Evolutionary conservation across 2,329 filamentous ascomycete species (phyloP).

Genomic region (Aspergillus carbonarius): DNA sequence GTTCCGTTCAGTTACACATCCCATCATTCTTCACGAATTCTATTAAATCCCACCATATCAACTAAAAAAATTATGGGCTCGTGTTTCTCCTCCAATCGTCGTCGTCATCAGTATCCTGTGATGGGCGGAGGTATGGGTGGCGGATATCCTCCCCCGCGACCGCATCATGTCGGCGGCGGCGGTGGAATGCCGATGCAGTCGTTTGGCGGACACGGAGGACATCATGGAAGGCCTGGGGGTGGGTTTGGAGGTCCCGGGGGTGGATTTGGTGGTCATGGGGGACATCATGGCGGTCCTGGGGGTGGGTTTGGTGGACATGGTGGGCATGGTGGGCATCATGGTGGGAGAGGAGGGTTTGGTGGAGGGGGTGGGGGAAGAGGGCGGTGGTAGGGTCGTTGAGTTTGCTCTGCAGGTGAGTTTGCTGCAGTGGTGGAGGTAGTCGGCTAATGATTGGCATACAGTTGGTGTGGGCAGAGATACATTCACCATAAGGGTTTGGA

Average conservation of each 20-base stretch:
- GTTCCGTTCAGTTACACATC: too few species aligned
- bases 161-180: neutral
- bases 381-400: neutral
- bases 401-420: too few species aligned
- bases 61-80: neutral
- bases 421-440: too few species aligned
- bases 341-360: neutral
- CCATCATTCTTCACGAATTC: neutral
- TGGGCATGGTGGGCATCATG: neutral
- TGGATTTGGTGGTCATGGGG: neutral
- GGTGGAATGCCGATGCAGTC: constrained; percentile 2
- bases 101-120: neutral
- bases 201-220: neutral
- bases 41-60: neutral
- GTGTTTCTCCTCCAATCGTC: neutral
- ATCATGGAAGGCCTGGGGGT: neutral
- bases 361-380: neutral
- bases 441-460: too few species aligned
- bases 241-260: neutral
- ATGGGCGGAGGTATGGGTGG: neutral
- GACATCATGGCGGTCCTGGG: neutral
- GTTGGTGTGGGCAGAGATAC: too few species aligned
- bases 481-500: too few species aligned
- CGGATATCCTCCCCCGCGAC: neutral
- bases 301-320: neutral